phyloP scores from a whole-genome alignment of 306 rosid genomes.

The Prunus padus region DNA sequence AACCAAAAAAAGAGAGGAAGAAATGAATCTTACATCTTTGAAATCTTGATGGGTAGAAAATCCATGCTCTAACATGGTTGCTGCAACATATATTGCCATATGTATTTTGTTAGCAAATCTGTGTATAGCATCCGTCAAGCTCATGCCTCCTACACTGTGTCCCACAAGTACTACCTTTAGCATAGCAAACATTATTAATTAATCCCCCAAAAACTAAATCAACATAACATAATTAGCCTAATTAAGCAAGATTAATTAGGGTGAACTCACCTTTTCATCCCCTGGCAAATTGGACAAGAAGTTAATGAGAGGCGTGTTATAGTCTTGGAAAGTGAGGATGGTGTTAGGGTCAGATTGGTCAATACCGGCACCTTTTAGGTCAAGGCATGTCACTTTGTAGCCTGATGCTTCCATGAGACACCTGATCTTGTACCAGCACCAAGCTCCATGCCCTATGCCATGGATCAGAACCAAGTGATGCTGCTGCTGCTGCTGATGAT shows the following conservation, averaged over 20 bases:
- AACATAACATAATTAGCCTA: not conserved
- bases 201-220: not conserved
- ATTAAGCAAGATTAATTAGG: too few relatives aligned
- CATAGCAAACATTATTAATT: not conserved
- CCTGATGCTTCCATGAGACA: constrained; percentile 15
- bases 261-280: constrained; percentile 9
- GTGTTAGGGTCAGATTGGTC: constrained; percentile 19
- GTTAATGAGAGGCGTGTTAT: constrained; percentile 10
- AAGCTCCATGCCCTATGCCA: constrained; percentile 21
- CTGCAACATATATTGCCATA: constrained; percentile 31
- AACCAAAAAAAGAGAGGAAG: not conserved
- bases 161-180: constrained; percentile 34
- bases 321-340: constrained; percentile 18
- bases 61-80: constrained; percentile 26
- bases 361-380: constrained; percentile 23
- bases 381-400: constrained; percentile 15
- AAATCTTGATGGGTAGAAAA: constrained; percentile 23
- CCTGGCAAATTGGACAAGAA: constrained; percentile 15
- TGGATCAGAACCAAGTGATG: constrained; percentile 21
- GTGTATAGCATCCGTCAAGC: constrained; percentile 28
- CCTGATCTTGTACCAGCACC: constrained; percentile 24
- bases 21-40: constrained; percentile 13
- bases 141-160: constrained; percentile 37
- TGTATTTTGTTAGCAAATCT: constrained; percentile 22
- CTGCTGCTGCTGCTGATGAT: not conserved